Evolutionary conservation across 106 monocot species (phyloP).

Genomic region (Dendrobium officinale): DNA sequence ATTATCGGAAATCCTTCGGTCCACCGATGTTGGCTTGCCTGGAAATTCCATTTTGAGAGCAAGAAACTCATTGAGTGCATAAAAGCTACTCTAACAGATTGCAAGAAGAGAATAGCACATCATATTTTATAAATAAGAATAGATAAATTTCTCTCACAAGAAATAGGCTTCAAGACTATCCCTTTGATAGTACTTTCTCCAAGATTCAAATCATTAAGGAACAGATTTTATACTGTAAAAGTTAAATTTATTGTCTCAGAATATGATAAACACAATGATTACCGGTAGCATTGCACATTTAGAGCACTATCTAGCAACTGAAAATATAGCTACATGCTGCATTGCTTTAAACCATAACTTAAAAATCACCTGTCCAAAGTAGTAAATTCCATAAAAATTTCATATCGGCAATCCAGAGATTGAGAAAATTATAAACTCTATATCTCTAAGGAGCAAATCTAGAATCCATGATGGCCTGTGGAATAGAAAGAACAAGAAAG

Average conservation of each 20-base stretch:
- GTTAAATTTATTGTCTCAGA: neutral
- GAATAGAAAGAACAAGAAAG: neutral
- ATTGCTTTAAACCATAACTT: neutral
- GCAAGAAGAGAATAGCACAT: neutral
- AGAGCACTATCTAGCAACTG: neutral
- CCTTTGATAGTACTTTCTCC: slow-evolving; percentile 88
- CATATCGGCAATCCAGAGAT: slow-evolving; percentile 31
- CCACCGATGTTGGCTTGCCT: slow-evolving; percentile 78
- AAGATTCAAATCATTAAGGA: slow-evolving; percentile 63
- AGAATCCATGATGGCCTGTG: slow-evolving; percentile 3
- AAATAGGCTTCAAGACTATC: slow-evolving; percentile 78
- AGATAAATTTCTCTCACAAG: slow-evolving; percentile 41
- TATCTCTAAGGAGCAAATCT: neutral
- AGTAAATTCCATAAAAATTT: slow-evolving; percentile 83
- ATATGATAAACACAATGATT: neutral
- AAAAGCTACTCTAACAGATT: neutral
- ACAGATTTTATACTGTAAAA: slow-evolving; percentile 74
- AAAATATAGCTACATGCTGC: neutral
- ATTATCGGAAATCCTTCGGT: slow-evolving; percentile 76
- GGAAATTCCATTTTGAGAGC: neutral
- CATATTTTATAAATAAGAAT: slow-evolving; percentile 6
- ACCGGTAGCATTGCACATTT: neutral
- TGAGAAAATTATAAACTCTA: slow-evolving; percentile 1
- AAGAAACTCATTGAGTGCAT: neutral
- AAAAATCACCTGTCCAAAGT: slow-evolving; percentile 61